Evolutionary conservation across 805 yeast species (phyloP), one percentile per base, ranked within the genome.

Genomic region (Candida hispaniensis): DNA sequence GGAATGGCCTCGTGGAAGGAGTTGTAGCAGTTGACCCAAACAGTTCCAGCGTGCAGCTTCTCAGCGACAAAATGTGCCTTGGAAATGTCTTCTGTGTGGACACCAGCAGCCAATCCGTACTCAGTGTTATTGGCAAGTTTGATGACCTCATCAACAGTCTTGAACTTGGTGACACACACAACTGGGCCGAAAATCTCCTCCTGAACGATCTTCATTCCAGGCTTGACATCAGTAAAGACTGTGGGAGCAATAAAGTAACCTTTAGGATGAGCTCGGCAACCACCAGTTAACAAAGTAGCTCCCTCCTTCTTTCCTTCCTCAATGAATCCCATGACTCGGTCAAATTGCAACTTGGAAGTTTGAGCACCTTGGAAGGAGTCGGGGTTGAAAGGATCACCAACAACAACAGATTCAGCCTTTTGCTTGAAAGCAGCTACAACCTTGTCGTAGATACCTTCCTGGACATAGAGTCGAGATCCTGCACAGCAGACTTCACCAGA

Each of bases 401-500:
- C 71, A 55, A 71, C 75, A 14, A 46, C 42, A 25, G 46, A 47
- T 47, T 71, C 69, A 30, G 74, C 68, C 39, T 69, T 69, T 17
- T 53, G 48, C 48, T 64, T 66, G 54, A 79, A 73, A 45, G 62
- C 70, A 21, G 61, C 63, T 40, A 82, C 54, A 43, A 83, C 71
- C 54, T 73, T 64, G 43, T 85, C 94, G 61, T 86, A 80, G 45
- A 82, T 66, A 22, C 72, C 71, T 47, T 79, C 88, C 59, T 88
- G 94, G 41, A 85, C 79, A 57, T 80, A 80, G 46, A 85, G 63
- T 63, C 97, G 75, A 30, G 95, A 83, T 48, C 93, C 88, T 18
- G 95, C 94, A 50, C 86, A 78, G 62, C 97, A 86, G 40, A 85
- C 91, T 64, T 86, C 94, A 61, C 97, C 97, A 54, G 86, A 75